Base-by-base conservation (phyloP, 495 filamentous ascomycete genomes). In the Penicillium pancosmium region DNA sequence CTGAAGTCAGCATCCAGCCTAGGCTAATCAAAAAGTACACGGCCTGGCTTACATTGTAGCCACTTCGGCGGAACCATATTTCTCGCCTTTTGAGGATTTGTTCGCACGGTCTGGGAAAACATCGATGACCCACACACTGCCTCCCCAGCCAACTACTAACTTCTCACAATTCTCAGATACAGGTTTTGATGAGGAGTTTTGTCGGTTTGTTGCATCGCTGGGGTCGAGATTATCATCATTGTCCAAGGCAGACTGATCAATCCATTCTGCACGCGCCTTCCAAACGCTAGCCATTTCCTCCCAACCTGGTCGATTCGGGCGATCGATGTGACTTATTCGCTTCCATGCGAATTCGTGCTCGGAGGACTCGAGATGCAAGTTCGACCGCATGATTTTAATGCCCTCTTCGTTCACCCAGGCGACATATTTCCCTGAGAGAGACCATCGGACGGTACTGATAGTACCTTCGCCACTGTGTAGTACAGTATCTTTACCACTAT, bases 371-470 rank as follows among this genome's bases (percentile, higher is more conserved):
- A 97, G 80, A 55, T 91, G 84, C 23, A 97, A 71, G 67, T 92
- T 92, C 4, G 90, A 91, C 46, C 94, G 83, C 94, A 98, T 98
- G 50, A 98, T 92, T 71, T 96, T 97, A 66, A 97, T 92, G 1
- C 94, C 94, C 64, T 93, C 88, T 72, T 98, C 94, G 64, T 97
- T 98, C 21, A 94, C 80, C 94, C 94, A 98, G 0, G 84, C 89
- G 3, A 98, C 89, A 69, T 90, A 97, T 76, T 88, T 90, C 1
- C 94, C 93, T 1, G 92, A 91, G 54, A 91, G 68, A 0, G 92
- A 97, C 91, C 92, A 98, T 69, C 92, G 90, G 57, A 98, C 92
- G 6, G 89, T 89, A 62, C 85, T 90, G 58, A 98, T 95, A 8
- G 85, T 83, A 7, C 94, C 94, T 74, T 98, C 95, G 4, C 94